These are phyloP conservation scores for Eucalyptus pauciflora DNA, from an alignment of 345 rosid genomes.

Conservation along the genomic window DNA sequence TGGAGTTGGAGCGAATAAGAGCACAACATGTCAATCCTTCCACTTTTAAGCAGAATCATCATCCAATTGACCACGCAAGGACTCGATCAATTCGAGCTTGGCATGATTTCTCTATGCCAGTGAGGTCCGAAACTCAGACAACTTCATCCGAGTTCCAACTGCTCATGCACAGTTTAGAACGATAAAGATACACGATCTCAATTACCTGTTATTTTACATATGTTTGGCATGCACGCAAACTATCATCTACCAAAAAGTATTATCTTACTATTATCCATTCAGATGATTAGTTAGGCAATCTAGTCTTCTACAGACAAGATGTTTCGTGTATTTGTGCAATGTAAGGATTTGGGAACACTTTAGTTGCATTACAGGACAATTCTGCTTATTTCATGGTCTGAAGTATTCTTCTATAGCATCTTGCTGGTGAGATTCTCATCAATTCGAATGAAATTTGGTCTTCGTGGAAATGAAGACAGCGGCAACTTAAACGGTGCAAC, in stretches of 20 bases:
- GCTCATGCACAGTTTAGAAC: background rate
- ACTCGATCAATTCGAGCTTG: background rate
- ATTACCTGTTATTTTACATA: background rate
- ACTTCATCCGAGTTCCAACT: background rate
- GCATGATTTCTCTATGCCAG: accelerated
- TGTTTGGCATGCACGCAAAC: background rate
- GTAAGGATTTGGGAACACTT: background rate
- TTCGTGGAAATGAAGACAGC: background rate
- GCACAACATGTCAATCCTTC: background rate
- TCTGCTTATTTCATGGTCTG: background rate
- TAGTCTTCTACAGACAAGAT: background rate
- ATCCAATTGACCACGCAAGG: background rate
- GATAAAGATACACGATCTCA: background rate
- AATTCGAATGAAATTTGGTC: background rate
- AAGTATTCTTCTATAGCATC: background rate
- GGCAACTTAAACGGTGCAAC: background rate
- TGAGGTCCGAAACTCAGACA: background rate
- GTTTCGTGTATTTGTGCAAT: background rate
- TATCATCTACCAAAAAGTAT: background rate
- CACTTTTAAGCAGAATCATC: background rate
- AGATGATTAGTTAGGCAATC: background rate
- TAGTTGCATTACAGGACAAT: background rate
- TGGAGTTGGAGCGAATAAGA: background rate
- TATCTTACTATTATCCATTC: background rate
- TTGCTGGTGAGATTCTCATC: background rate